Base-by-base conservation (phyloP, 768 basidiomycete species). In the Chalciporus chontae region DNA sequence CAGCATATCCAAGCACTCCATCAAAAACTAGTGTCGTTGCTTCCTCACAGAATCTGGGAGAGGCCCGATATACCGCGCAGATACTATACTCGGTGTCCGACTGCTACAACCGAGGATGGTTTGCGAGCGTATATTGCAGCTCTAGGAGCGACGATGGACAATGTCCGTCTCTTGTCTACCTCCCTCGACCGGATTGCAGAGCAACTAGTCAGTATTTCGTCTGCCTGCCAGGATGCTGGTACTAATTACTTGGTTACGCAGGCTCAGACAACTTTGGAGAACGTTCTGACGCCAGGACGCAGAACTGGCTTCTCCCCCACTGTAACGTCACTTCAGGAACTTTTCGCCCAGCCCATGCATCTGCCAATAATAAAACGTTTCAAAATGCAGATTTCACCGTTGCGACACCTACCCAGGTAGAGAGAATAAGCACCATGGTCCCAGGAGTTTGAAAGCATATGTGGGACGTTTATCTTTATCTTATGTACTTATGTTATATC, bases 101-200 rank as follows among this genome's bases (percentile, higher is more conserved):
- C 40, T 13, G 11, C 40, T 24, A 45, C 55, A 4, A 18, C 24
- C 7, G 55, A 57, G 23, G 54, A 55, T 19, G 32, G 42, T 38
- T 45, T 57, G 26, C 48, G 47, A 38, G 45, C 43, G 2, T 45
- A 66, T 37, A 43, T 58, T 37, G 15, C 41, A 3, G 64, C 59
- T 41, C 40, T 69, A 40, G 66, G 66, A 32, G 45, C 42, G 24
- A 40, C 54, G 9, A 54, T 62, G 6, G 53, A 54, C 26, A 58
- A 62, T 36, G 38, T 58, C 14, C 55, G 31, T 10, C 59, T 53
- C 21, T 48, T 68, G 44, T 46, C 44, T 8, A 56, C 55, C 11
- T 64, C 68, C 32, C 63, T 68, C 21, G 66, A 68, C 10, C 62
- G 58, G 59, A 64, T 62, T 7, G 54, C 68, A 2, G 58, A 62